A percentile compares a stretch with the other conserved stretches of the same genome.
phyloP scores from a whole-genome alignment of 768 basidiomycete species.

The Leccinum broughii region DNA sequence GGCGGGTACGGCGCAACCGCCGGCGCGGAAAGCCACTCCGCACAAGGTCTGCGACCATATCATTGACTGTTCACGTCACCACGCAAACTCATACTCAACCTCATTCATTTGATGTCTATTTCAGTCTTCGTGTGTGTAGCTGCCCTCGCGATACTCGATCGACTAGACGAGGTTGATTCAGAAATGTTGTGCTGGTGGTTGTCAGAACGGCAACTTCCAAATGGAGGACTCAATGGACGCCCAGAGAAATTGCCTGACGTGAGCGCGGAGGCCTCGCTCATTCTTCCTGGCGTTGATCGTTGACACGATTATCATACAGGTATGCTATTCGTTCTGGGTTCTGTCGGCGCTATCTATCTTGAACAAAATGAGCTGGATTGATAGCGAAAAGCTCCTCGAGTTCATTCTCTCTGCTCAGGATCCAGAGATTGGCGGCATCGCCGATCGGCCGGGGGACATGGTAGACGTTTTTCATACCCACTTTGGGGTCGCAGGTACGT shows the following conservation, averaged over 20 bases:
- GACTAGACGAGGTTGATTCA: constrained; percentile 74
- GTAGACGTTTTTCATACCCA: constrained; percentile 96
- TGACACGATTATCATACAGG: constrained; percentile 9
- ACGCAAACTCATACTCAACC: not conserved
- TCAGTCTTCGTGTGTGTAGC: constrained; percentile 91
- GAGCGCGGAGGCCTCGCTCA: constrained; percentile 28
- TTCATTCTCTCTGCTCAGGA: constrained; percentile 95
- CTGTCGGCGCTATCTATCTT: constrained; percentile 86
- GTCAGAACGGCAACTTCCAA: constrained; percentile 88
- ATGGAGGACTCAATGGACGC: constrained; percentile 93
- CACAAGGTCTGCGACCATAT: constrained; percentile 60
- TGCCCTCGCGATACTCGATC: constrained; percentile 82
- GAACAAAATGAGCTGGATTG: constrained; percentile 83
- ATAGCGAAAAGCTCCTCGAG: constrained; percentile 66
- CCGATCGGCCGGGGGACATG: constrained; percentile 91
- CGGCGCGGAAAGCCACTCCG: constrained; percentile 93
- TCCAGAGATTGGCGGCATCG: constrained; percentile 86
- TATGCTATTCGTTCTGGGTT: constrained; percentile 98
- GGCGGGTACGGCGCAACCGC: constrained; percentile 85
- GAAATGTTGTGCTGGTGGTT: constrained; percentile 93
- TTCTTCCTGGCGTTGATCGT: not conserved
- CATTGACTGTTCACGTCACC: not conserved
- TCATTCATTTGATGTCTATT: not conserved
- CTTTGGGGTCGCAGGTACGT: constrained; percentile 84
- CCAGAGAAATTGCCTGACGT: constrained; percentile 98